Conservation (phyloP, 2,329 filamentous ascomycete species). For the Dissoconium aciculare region DNA sequence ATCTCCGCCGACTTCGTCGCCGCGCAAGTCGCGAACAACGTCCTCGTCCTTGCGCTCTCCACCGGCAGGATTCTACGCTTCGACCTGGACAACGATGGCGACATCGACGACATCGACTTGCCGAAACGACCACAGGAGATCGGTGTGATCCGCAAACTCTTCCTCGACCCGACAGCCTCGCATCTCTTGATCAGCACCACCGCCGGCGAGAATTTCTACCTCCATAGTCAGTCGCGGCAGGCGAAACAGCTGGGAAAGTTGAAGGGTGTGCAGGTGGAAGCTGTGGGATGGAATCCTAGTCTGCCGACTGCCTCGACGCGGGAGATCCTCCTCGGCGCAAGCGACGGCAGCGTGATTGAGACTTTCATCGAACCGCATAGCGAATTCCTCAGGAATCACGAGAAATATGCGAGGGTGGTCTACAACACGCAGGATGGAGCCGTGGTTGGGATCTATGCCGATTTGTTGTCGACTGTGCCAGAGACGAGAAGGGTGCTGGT, state of each 20-base stretch:
- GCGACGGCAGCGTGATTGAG: constrained; percentile 93
- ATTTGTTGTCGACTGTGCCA: constrained; percentile 50
- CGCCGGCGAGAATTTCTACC: constrained; percentile 90
- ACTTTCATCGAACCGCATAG: constrained; percentile 85
- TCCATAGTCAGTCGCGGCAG: constrained; percentile 84
- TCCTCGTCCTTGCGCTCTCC: constrained; percentile 78
- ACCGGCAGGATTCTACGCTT: constrained; percentile 88
- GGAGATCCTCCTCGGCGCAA: constrained; percentile 79
- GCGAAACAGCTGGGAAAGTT: constrained; percentile 68
- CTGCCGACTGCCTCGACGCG: constrained; percentile 84
- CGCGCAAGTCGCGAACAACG: constrained; percentile 93
- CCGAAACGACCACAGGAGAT: constrained; percentile 85
- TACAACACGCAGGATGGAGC: constrained; percentile 66
- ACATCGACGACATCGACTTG: constrained; percentile 97
- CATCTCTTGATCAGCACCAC: constrained; percentile 86
- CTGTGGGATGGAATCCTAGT: constrained; percentile 87
- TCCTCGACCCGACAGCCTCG: constrained; percentile 91
- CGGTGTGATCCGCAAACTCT: constrained; percentile 86
- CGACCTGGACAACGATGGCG: constrained; percentile 80
- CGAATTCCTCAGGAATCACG: constrained; percentile 90
- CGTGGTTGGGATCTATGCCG: constrained; percentile 74
- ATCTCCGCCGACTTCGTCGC: constrained; percentile 92
- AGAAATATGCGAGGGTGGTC: constrained; percentile 75
- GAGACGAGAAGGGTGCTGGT: constrained; percentile 68
- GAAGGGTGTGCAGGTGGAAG: constrained; percentile 76